Evolutionary conservation across 768 basidiomycete genomes (phyloP).

Genomic region (Psilocybe tampanensis): DNA sequence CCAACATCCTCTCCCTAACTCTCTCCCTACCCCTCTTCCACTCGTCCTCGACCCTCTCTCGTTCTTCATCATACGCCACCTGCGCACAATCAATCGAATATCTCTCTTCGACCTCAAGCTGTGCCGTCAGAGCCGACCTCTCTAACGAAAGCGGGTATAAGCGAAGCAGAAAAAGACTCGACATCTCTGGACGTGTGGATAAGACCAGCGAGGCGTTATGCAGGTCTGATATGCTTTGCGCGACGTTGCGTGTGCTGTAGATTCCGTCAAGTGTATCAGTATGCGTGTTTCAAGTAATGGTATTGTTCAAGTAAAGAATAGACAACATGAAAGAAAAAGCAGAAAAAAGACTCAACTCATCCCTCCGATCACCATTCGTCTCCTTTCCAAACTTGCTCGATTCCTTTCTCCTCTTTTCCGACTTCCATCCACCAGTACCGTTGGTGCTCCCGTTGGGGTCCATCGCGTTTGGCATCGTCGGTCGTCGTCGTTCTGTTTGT

Average conservation of each 20-base stretch:
- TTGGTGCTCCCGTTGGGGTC: constrained; percentile 44
- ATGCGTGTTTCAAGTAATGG: too few relatives aligned
- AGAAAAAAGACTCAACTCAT: constrained; percentile 56
- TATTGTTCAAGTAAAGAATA: not conserved
- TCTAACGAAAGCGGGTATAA: constrained; percentile 75
- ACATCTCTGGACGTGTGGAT: constrained; percentile 66
- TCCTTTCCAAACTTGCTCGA: constrained; percentile 74
- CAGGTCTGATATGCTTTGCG: constrained; percentile 64
- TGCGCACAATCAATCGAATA: constrained; percentile 68
- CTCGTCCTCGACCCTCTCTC: constrained; percentile 80
- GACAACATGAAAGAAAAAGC: constrained; percentile 7
- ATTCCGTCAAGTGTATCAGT: too few relatives aligned
- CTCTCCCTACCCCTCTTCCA: constrained; percentile 76
- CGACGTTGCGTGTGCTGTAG: constrained; percentile 58
- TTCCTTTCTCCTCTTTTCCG: constrained; percentile 73
- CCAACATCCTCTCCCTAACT: constrained; percentile 75
- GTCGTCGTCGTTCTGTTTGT: too few relatives aligned
- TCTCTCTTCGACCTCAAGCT: constrained; percentile 67
- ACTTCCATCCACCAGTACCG: too few relatives aligned
- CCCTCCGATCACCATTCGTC: constrained; percentile 70
- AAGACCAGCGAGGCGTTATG: constrained; percentile 62
- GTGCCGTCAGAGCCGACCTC: constrained; percentile 72
- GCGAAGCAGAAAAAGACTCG: constrained; percentile 67
- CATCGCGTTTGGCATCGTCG: too few relatives aligned
- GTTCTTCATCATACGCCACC: constrained; percentile 77